Evolutionary conservation across 345 rosid genomes (phyloP).

Genomic region (Orychophragmus violaceus): DNA sequence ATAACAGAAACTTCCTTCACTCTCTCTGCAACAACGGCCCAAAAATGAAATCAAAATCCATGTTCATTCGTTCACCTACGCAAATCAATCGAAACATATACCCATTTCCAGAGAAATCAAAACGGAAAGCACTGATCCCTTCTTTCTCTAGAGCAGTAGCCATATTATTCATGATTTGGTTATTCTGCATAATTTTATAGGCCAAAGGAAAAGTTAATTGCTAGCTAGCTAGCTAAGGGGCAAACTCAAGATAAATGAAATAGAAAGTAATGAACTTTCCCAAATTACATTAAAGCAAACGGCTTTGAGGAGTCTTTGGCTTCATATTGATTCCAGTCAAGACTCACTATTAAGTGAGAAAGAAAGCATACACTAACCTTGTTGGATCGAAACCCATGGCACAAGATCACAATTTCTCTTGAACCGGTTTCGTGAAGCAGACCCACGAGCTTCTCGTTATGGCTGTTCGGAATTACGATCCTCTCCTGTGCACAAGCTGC

Average conservation of each 20-base stretch:
- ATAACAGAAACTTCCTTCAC: conserved; percentile 70
- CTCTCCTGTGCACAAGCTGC: conserved; percentile 34
- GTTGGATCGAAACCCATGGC: conserved; percentile 71
- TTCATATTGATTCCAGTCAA: background rate
- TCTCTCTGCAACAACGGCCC: conserved; percentile 46
- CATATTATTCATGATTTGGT: background rate
- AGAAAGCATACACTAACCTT: conserved; percentile 39
- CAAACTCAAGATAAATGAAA: too few species aligned
- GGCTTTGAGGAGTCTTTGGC: background rate
- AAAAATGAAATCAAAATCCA: background rate
- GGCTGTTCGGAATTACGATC: conserved; percentile 44
- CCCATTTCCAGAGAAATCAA: background rate
- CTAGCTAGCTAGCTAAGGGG: too few species aligned
- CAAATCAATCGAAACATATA: background rate
- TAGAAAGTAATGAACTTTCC: background rate
- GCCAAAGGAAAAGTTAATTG: background rate
- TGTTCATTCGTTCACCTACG: background rate
- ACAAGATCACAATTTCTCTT: conserved; percentile 49
- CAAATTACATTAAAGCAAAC: background rate
- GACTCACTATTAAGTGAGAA: background rate
- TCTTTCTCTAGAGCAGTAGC: background rate
- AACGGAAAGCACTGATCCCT: background rate
- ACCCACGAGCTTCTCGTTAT: conserved; percentile 68
- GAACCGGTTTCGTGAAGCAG: conserved; percentile 72
- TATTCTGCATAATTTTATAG: background rate